Evolutionary conservation across 2,329 filamentous ascomycete species (phyloP), one percentile per base, ranked within the genome.

Genomic region (Alternaria sp.): DNA sequence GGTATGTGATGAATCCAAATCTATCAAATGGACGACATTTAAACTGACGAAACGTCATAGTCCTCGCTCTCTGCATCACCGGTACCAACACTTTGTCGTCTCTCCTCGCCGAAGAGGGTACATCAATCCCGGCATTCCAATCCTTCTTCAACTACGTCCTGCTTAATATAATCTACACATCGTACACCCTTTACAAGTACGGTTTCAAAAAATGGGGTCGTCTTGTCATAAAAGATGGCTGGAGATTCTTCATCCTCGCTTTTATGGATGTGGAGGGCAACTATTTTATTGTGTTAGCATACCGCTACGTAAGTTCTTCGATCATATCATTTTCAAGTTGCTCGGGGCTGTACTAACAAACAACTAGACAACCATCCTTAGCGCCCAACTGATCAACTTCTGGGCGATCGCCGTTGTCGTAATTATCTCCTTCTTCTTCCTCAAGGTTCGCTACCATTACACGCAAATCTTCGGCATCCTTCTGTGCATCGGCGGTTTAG

Each of bases 381-480:
- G 91, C 20, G 93, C 93, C 16, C 94, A 98, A 84, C 86, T 99
- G 54, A 93, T 99, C 82, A 97, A 97, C 85, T 98, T 98, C 83
- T 98, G 94, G 94, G 92, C 94, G 70, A 98, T 99, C 69, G 92
- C 97, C 52, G 89, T 94, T 64, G 95, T 99, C 22, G 93, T 98
- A 20, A 76, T 91, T 63, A 82, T 97, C 67, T 97, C 93, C 28
- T 94, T 97, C 81, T 68, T 89, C 65, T 84, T 97, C 70, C 87
- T 99, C 59, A 86, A 85, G 68, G 95, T 99, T 45, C 92, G 95
- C 72, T 99, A 99, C 85, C 92, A 93, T 81, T 83, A 87, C 76
- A 88, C 92, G 60, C 95, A 98, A 83, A 88, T 97, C 71, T 69
- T 87, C 32, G 95, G 95, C 57, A 98, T 99, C 78, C 74, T 97